A percentile compares a stretch with the other conserved stretches of the same genome.
These are phyloP conservation scores for Pythium aquatile DNA, from an alignment of 352 stramenopile species.

Conservation along the genomic window DNA sequence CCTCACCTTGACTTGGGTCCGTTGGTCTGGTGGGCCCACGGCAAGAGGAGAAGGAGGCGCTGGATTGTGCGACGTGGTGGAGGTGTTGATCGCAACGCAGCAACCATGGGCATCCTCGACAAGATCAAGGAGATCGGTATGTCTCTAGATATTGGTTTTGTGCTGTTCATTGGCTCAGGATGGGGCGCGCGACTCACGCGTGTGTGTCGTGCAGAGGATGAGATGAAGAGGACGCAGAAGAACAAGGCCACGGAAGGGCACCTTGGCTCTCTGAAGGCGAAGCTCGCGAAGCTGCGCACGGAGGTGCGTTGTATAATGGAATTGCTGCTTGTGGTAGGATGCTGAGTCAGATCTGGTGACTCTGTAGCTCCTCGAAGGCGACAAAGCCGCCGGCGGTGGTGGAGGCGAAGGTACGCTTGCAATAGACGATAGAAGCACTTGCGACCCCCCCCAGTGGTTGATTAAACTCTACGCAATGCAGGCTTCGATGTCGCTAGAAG, in stretches of 20 bases:
- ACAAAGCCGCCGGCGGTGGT: slow-evolving; percentile 62
- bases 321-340: background rate
- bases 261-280: slow-evolving; percentile 96
- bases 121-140: slow-evolving; percentile 93
- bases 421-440: background rate
- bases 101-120: slow-evolving; percentile 90
- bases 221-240: slow-evolving; percentile 98
- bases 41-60: slow-evolving; percentile 11
- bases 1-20: slow-evolving; percentile 1
- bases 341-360: background rate
- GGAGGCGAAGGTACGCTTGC: slow-evolving; percentile 64
- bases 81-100: slow-evolving; percentile 19
- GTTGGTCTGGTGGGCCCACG: slow-evolving; percentile 10
- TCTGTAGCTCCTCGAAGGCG: slow-evolving; percentile 72
- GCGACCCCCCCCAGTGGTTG: background rate
- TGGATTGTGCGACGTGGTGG: slow-evolving; percentile 7
- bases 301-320: slow-evolving; percentile 56
- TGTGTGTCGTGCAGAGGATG: slow-evolving; percentile 69
- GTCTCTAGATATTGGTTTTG: slow-evolving; percentile 11
- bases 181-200: slow-evolving; percentile 3
- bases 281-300: slow-evolving; percentile 98
- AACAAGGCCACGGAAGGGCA: slow-evolving; percentile 95
- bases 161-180: background rate
- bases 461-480: slow-evolving; percentile 17
- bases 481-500: slow-evolving; percentile 95